These are phyloP conservation scores for Pseudocercospora fuligena DNA, from an alignment of 2,329 filamentous ascomycete genomes.

Conservation along the genomic window DNA sequence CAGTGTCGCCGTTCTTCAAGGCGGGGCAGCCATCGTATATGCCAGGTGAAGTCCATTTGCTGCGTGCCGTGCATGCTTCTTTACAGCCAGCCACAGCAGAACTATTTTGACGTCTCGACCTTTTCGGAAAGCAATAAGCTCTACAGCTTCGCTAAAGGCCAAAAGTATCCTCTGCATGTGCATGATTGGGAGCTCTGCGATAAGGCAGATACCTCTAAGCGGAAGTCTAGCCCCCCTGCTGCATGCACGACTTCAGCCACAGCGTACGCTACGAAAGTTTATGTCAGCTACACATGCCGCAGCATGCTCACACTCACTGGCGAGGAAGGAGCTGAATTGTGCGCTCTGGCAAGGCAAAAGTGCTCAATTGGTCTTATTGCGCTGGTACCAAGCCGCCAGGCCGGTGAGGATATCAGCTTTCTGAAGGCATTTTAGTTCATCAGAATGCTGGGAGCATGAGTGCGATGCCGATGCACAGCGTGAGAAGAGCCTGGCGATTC, in stretches of 20 bases:
- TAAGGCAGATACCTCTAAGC: constrained; percentile 1
- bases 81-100: background rate
- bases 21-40: background rate
- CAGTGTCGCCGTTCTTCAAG: background rate
- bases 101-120: background rate
- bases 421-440: background rate
- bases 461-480: background rate
- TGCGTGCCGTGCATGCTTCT: background rate
- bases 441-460: background rate
- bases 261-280: constrained; percentile 6
- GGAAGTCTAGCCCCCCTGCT: background rate
- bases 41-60: background rate
- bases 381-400: no score
- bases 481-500: background rate
- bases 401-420: no score
- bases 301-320: background rate
- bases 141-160: background rate
- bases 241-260: background rate
- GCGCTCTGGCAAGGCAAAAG: no score
- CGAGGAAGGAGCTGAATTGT: background rate
- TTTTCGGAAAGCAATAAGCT: background rate
- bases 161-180: background rate
- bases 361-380: no score
- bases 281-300: constrained; percentile 1
- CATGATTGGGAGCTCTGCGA: background rate